A percentile compares a stretch with the other conserved stretches of the same genome.
phyloP scores from a whole-genome alignment of 805 yeast genomes.

The Candida maltosa region DNA sequence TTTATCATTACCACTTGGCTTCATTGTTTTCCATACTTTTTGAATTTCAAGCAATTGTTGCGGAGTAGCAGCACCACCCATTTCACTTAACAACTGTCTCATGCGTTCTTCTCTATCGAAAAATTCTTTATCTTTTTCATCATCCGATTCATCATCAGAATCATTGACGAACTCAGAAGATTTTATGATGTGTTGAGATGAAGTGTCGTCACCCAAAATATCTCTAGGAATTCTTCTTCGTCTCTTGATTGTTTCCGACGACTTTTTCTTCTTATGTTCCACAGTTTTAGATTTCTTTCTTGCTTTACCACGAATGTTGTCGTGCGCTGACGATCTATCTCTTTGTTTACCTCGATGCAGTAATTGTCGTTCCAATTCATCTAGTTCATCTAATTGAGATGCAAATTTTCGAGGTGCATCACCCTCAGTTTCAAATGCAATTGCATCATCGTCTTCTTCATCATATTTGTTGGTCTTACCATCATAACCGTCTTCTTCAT shows the following conservation, averaged over 20 bases:
- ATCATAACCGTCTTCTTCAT: constrained; percentile 21
- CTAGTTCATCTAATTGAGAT: constrained; percentile 3
- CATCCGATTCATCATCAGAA: constrained; percentile 65
- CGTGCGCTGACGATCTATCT: constrained; percentile 10
- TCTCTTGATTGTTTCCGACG: constrained; percentile 1
- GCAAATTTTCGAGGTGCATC: constrained; percentile 7
- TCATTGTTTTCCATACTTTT: constrained; percentile 25
- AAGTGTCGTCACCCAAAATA: constrained; percentile 22
- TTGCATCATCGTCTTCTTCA: constrained; percentile 23
- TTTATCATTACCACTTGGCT: constrained; percentile 9
- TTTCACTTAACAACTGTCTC: constrained; percentile 32
- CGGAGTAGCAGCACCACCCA: constrained; percentile 38
- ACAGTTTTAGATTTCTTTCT: constrained; percentile 14
- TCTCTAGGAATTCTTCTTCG: constrained; percentile 16
- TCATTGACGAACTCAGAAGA: constrained; percentile 56
- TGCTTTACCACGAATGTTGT: constrained; percentile 19
- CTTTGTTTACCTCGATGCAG: constrained; percentile 10
- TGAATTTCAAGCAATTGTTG: constrained; percentile 30
- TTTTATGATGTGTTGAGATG: constrained; percentile 20
- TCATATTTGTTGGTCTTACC: constrained; percentile 20
- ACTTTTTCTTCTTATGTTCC: neutral
- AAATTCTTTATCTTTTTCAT: constrained; percentile 49
- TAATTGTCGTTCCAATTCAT: constrained; percentile 23
- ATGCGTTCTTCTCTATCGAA: constrained; percentile 54
- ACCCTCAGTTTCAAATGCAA: constrained; percentile 29